Percentiles rank a stretch among this genome's conserved stretches.
phyloP scores from a whole-genome alignment of 768 basidiomycete genomes.

The Leucocoprinus birnbaumii region DNA sequence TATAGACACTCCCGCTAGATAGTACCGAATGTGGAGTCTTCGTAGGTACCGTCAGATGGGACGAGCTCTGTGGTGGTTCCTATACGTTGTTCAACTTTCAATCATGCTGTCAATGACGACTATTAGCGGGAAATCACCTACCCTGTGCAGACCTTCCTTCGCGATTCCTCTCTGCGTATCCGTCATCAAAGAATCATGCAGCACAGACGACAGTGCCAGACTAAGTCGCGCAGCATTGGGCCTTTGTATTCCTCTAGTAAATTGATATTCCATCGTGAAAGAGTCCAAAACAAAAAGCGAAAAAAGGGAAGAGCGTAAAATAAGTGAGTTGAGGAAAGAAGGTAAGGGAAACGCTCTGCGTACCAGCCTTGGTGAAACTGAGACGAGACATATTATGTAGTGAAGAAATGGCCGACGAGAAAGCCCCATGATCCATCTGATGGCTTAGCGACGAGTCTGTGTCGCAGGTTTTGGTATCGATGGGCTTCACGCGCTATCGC shows the following conservation, averaged over 20 bases:
- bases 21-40: slow-evolving; percentile 1
- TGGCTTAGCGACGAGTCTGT: background rate
- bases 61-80: background rate
- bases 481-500: background rate
- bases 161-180: background rate
- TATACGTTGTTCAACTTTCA: background rate
- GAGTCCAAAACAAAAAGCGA: background rate
- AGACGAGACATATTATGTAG: background rate
- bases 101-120: background rate
- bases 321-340: background rate
- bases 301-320: background rate
- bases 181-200: background rate
- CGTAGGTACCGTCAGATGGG: too few relatives aligned
- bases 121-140: background rate
- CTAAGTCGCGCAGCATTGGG: slow-evolving; percentile 1
- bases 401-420: background rate
- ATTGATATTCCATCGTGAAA: slow-evolving; percentile 6
- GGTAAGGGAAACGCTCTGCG: background rate
- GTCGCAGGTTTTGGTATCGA: background rate
- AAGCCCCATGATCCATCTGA: background rate
- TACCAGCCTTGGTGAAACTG: background rate
- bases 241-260: background rate
- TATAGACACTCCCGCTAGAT: background rate
- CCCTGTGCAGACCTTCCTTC: background rate
- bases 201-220: slow-evolving; percentile 3